Evolutionary conservation across 805 yeast genomes (phyloP).

Genomic region (Maudiozyma serrabonitensis): DNA sequence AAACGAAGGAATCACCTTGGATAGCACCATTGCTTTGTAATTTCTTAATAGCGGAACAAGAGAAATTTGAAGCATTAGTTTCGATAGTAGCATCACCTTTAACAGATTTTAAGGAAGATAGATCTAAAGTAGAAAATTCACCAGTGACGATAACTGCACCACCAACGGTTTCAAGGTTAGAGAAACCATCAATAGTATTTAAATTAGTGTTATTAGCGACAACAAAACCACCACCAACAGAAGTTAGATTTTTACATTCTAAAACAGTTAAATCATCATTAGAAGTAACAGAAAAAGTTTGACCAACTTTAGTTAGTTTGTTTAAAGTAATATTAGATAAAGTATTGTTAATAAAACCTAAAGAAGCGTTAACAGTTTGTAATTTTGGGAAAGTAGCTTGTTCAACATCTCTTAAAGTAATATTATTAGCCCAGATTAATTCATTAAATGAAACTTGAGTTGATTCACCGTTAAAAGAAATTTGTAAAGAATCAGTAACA

Average conservation of each 20-base stretch:
- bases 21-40: constrained; percentile 72
- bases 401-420: constrained; percentile 73
- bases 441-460: constrained; percentile 60
- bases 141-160: constrained; percentile 86
- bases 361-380: constrained; percentile 65
- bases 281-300: constrained; percentile 63
- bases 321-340: constrained; percentile 47
- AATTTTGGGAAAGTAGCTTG: constrained; percentile 63
- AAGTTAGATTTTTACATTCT: constrained; percentile 58
- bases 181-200: constrained; percentile 60
- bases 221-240: constrained; percentile 89
- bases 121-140: constrained; percentile 68
- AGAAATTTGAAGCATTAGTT: constrained; percentile 58
- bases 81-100: constrained; percentile 87
- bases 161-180: constrained; percentile 58
- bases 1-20: constrained; percentile 80
- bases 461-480: constrained; percentile 76
- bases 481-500: constrained; percentile 64
- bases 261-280: constrained; percentile 64
- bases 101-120: constrained; percentile 65
- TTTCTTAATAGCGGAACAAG: constrained; percentile 67
- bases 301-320: constrained; percentile 58
- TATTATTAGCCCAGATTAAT: constrained; percentile 78
- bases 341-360: constrained; percentile 70
- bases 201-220: constrained; percentile 77